Conservation (phyloP, 139 green algal genomes). For the Ettlia oleoabundans region DNA sequence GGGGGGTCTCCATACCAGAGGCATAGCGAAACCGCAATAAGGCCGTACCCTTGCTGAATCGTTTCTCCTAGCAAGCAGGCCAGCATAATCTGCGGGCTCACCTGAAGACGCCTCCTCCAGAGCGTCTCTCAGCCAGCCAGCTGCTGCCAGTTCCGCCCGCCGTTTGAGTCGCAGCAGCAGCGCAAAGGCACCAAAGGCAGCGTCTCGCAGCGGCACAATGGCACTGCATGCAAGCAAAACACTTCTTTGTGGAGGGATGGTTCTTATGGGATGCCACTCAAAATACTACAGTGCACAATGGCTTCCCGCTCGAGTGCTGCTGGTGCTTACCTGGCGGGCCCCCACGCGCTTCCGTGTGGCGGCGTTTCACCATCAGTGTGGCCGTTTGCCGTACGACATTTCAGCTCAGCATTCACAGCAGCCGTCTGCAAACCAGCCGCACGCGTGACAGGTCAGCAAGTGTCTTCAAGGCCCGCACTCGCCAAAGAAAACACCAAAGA, state of each 20-base stretch:
- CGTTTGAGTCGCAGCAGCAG: background rate
- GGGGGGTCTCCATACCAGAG: no score
- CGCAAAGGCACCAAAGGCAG: background rate
- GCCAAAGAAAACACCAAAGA: no score
- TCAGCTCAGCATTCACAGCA: background rate
- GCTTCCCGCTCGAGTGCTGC: no score
- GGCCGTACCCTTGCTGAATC: background rate
- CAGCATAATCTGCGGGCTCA: no score
- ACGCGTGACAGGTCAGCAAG: background rate
- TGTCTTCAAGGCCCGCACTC: no score
- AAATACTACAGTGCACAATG: no score
- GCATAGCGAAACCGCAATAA: no score
- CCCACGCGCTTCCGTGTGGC: background rate
- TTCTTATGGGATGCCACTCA: no score
- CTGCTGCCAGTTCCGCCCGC: background rate
- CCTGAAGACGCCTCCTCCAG: slow-evolving; percentile 16
- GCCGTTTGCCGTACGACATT: slow-evolving; percentile 1
- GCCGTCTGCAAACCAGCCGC: background rate
- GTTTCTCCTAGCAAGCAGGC: no score
- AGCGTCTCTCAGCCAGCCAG: background rate
- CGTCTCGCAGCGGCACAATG: background rate
- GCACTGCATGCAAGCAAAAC: no score
- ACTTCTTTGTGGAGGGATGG: no score
- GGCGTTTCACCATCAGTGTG: background rate
- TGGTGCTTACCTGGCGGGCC: no score